Evolutionary conservation across 139 green algal species (phyloP).

Genomic region (Haematococcus lacustris): DNA sequence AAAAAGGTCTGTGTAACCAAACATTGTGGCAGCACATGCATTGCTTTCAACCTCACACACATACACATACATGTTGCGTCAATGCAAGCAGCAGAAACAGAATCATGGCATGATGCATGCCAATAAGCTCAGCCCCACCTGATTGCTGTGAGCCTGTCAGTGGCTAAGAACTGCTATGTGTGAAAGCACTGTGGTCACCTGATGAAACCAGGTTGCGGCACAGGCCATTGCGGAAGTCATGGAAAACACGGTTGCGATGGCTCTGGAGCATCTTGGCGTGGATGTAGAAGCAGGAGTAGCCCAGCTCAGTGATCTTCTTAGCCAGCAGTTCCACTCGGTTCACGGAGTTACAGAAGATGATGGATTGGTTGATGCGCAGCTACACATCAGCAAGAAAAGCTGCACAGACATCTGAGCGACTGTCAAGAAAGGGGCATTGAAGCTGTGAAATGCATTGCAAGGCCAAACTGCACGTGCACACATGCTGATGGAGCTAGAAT

Average conservation of each 20-base stretch:
- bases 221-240: slow-evolving; percentile 97
- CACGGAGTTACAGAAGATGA: slow-evolving; percentile 99
- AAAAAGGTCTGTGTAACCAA: slow-evolving; percentile 77
- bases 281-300: slow-evolving; percentile 99
- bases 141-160: too few species aligned
- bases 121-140: too few species aligned
- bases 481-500: too few species aligned
- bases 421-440: too few species aligned
- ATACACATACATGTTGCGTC: background rate
- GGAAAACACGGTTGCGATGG: slow-evolving; percentile 99
- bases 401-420: background rate
- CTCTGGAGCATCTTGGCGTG: slow-evolving; percentile 99
- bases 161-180: too few species aligned
- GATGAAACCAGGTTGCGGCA: slow-evolving; percentile 98
- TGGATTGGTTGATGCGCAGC: slow-evolving; percentile 97
- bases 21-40: background rate
- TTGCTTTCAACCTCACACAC: background rate
- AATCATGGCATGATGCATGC: too few species aligned
- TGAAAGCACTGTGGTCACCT: slow-evolving; percentile 42
- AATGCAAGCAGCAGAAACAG: slow-evolving; percentile 6
- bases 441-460: too few species aligned
- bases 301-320: slow-evolving; percentile 99
- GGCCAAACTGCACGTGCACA: too few species aligned
- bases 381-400: slow-evolving; percentile 19
- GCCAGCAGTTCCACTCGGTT: slow-evolving; percentile 97